phyloP scores from a whole-genome alignment of 2,329 filamentous ascomycete genomes.

The Emergomyces pasteurianus region DNA sequence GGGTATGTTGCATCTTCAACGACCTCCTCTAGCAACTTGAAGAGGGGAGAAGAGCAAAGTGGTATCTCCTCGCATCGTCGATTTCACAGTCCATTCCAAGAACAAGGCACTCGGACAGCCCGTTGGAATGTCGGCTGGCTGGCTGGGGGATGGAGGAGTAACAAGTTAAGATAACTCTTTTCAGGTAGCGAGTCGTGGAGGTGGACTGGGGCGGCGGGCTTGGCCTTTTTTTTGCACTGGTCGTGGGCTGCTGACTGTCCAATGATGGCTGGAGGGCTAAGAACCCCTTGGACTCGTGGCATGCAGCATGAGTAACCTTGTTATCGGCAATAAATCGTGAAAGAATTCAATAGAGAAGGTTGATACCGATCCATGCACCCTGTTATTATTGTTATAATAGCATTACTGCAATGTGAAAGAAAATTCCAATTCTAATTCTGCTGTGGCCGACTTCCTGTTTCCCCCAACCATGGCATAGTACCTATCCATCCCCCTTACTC shows the following conservation, averaged over 20 bases:
- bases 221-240: background rate
- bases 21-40: background rate
- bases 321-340: no score
- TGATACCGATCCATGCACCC: no score
- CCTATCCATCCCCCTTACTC: background rate
- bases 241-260: background rate
- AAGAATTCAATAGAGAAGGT: no score
- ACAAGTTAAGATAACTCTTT: no score
- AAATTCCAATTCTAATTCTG: background rate
- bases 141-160: background rate
- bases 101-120: background rate
- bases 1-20: constrained; percentile 9
- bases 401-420: no score
- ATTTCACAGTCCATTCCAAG: background rate
- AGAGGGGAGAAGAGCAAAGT: background rate
- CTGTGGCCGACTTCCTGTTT: background rate
- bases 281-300: no score
- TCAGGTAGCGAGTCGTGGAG: background rate
- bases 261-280: background rate
- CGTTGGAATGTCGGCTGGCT: background rate
- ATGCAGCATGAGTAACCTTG: no score
- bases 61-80: background rate
- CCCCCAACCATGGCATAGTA: no score
- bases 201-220: background rate
- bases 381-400: no score